Evolutionary conservation across 1,139 yeast species (phyloP), one percentile per base, ranked within the genome.

Genomic region (Geotrichum candidum): DNA sequence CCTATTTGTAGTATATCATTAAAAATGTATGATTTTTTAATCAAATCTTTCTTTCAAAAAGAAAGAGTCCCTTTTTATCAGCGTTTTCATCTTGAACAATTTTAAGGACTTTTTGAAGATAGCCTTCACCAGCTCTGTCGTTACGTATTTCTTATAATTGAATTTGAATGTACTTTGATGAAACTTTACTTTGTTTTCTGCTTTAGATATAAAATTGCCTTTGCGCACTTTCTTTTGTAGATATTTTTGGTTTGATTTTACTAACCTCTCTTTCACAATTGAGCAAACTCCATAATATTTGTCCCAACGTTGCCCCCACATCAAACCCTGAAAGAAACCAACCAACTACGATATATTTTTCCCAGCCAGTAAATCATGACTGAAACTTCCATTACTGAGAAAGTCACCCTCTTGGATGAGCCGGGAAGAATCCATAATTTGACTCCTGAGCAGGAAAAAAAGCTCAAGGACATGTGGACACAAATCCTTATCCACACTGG

Each of bases 381-480:
- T 52, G 25, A 27, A 11, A 27, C 54, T 15, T 52, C 54, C 4
- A 22, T 52, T 31, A 15, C 41, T 52, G 48, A 41, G 48, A 41
- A 41, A 41, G 48, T 41, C 22, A 41, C 48, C 48, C n/a, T 41
- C 22, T 41, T 41, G 18, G 10, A 41, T 38, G 60, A 60, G 31
- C 62, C 62, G 13, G 62, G 62, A 13, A 81, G 88, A 67, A 78
- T 84, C 56, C 84, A 82, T 66, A 81, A 84, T 35, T 76, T 90
- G 57, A 81, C 85, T 10, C 74, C 78, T 1, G 85, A 83, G 51
- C 87, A 89, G 73, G 95, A 88, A 69, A 76, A 80, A 61, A 79
- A 79, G 51, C 79, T 90, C 67, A 90, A 90, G 74, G 91, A 88
- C 70, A 80, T 85, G 58, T 88, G 95, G 94, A 84, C 87, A 51